Conservation (phyloP, 2,329 filamentous ascomycete species). For the Aspergillus sp. region DNA sequence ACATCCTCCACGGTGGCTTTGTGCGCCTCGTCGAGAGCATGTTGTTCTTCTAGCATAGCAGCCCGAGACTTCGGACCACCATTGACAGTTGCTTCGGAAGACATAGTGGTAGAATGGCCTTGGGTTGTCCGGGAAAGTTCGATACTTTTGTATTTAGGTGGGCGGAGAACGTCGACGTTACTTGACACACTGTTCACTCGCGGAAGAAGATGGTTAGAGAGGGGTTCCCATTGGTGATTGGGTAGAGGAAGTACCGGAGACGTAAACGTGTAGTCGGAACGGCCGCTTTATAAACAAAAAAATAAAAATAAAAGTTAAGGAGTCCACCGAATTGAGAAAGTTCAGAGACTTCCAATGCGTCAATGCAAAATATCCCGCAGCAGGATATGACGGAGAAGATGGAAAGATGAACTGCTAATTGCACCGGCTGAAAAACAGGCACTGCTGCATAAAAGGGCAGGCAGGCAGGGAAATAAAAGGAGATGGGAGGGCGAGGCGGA, state of each 20-base stretch:
- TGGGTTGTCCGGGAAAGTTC: not conserved
- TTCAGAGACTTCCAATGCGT: not conserved
- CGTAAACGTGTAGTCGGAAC: not conserved
- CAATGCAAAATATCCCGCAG: not conserved
- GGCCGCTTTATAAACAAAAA: not conserved
- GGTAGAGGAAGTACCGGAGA: not conserved
- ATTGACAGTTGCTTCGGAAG: conserved; percentile 35
- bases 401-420: conserved; percentile 17
- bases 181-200: not conserved
- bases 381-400: not conserved
- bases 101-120: conserved; percentile 25
- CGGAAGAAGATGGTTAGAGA: not conserved
- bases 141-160: not conserved
- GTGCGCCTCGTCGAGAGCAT: conserved; percentile 53
- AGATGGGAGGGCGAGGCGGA: conserved; percentile 14
- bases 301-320: not conserved
- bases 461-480: conserved; percentile 16
- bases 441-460: conserved; percentile 16
- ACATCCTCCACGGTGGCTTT: conserved; percentile 77
- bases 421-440: conserved; percentile 19
- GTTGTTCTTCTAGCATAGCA: conserved; percentile 54
- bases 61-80: conserved; percentile 48
- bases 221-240: not conserved
- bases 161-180: not conserved
- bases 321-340: not conserved